phyloP scores from a whole-genome alignment of 352 stramenopile genomes.

The Globisporangium apiculatum region DNA sequence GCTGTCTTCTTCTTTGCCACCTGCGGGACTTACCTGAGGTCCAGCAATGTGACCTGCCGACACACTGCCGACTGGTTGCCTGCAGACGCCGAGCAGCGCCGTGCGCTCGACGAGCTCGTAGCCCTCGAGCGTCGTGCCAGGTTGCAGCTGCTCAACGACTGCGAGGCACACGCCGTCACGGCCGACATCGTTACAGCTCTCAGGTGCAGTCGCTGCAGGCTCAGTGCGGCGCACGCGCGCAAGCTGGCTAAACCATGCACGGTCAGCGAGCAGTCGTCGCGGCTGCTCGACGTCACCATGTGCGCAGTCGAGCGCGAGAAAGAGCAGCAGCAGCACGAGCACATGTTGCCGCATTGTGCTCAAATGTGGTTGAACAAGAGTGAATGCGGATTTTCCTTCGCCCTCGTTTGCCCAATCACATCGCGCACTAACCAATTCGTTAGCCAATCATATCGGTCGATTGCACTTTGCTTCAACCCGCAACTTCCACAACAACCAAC shows the following conservation, averaged over 20 bases:
- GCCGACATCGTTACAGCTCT: slow-evolving; percentile 5
- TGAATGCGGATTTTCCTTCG: too few species aligned
- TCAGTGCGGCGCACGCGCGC: slow-evolving; percentile 15
- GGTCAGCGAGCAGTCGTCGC: slow-evolving; percentile 33
- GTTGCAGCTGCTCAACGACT: slow-evolving; percentile 24
- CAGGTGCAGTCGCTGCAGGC: not conserved
- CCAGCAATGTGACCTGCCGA: not conserved
- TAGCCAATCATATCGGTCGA: too few species aligned
- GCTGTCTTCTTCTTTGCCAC: not conserved
- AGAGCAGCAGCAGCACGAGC: slow-evolving; percentile 5
- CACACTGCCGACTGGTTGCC: slow-evolving; percentile 19
- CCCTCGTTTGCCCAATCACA: too few species aligned
- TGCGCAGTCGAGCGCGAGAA: too few species aligned
- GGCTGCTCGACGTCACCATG: slow-evolving; percentile 2
- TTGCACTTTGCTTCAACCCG: too few species aligned
- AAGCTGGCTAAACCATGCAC: slow-evolving; percentile 42
- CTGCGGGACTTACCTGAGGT: too few species aligned
- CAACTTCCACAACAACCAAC: too few species aligned
- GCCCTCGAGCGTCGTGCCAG: slow-evolving; percentile 40
- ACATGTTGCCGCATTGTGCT: not conserved
- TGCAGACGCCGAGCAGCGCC: slow-evolving; percentile 54
- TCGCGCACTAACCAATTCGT: too few species aligned
- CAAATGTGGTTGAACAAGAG: not conserved
- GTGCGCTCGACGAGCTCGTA: slow-evolving; percentile 73
- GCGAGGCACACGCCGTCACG: slow-evolving; percentile 18